Evolutionary conservation across 768 basidiomycete species (phyloP), one percentile per base, ranked within the genome.

Genomic region (Asterophora lycoperdoides): DNA sequence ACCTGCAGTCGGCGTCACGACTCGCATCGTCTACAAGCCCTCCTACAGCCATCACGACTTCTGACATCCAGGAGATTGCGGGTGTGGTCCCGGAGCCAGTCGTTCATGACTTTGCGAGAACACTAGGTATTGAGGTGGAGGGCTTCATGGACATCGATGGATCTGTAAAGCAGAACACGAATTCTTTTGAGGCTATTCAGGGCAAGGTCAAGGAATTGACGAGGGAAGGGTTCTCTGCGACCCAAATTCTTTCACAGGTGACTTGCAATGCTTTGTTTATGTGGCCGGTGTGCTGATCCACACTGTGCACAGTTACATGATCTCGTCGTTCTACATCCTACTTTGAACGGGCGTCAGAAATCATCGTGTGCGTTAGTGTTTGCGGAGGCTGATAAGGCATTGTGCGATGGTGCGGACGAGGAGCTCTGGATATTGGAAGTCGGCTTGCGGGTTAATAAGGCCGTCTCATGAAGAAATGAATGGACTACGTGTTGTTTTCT

Each of bases 391-490:
- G 96, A 99, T 68, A 98, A 98, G 65, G 91, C 90, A 0, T 70
- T 99, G 18, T 91, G 89, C 56, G 95, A 98, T 54, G 96, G 96
- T 1, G 93, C 90, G 13, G 96, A 99, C 60, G 96, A 99, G 66
- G 96, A 97, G 64, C 70, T 99, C 18, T 96, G 95, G 85, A 80
- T 90, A 28, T 69, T 99, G 11, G 90, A 96, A 60, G 85, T 92
- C 29, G 93, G 83, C n/a, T 65, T 96, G 44, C 76, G 80, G 18
- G 73, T 95, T 13, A 76, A 86, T 61, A 90, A 86, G 61, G 78
- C 79, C 11, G 59, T 88, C n/a, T 62, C 64, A 14, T 60, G 57
- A 29, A 68, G 23, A 23, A 23, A 23, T 23, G 23, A 23, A 23
- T n/a, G n/a, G n/a, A n/a, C n/a, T n/a, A n/a, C n/a, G n/a, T n/a